These are phyloP conservation scores for Madurella fahalii DNA, from an alignment of 2,329 filamentous ascomycete genomes.

Conservation along the genomic window DNA sequence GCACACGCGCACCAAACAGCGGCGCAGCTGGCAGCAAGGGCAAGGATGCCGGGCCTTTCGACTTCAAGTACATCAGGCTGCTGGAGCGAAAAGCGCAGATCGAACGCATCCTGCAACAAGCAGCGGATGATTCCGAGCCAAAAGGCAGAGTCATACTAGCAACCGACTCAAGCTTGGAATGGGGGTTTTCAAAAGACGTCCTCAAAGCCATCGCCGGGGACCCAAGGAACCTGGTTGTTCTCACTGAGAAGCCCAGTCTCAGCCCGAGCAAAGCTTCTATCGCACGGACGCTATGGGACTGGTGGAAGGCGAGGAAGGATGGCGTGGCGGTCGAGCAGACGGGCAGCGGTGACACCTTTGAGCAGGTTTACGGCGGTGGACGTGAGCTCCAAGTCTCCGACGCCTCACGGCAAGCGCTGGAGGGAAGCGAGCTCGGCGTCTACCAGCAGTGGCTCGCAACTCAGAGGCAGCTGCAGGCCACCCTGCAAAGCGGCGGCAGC, in stretches of 20 bases:
- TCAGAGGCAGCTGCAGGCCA: slow-evolving; percentile 80
- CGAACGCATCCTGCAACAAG: slow-evolving; percentile 58
- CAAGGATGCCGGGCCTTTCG: slow-evolving; percentile 70
- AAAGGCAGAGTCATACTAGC: slow-evolving; percentile 76
- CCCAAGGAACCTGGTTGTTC: slow-evolving; percentile 74
- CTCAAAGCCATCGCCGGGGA: slow-evolving; percentile 71
- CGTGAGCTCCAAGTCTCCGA: slow-evolving; percentile 58
- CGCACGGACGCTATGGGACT: slow-evolving; percentile 73
- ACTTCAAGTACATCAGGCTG: slow-evolving; percentile 80
- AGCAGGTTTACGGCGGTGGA: slow-evolving; percentile 64
- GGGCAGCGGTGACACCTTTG: slow-evolving; percentile 53
- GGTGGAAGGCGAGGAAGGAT: slow-evolving; percentile 67
- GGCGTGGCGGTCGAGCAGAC: slow-evolving; percentile 57
- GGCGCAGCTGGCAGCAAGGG: slow-evolving; percentile 45
- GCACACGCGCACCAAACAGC: slow-evolving; percentile 41
- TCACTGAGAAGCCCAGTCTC: slow-evolving; percentile 68
- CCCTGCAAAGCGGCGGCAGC: slow-evolving; percentile 65
- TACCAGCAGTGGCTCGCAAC: slow-evolving; percentile 94
- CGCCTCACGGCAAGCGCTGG: slow-evolving; percentile 60
- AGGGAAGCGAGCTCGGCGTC: slow-evolving; percentile 69
- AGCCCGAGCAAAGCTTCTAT: slow-evolving; percentile 52
- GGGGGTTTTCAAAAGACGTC: slow-evolving; percentile 87
- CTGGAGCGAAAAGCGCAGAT: slow-evolving; percentile 80
- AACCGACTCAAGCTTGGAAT: slow-evolving; percentile 84
- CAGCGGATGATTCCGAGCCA: slow-evolving; percentile 38